phyloP scores from a whole-genome alignment of 331 rosid species.

The Telfairia occidentalis region DNA sequence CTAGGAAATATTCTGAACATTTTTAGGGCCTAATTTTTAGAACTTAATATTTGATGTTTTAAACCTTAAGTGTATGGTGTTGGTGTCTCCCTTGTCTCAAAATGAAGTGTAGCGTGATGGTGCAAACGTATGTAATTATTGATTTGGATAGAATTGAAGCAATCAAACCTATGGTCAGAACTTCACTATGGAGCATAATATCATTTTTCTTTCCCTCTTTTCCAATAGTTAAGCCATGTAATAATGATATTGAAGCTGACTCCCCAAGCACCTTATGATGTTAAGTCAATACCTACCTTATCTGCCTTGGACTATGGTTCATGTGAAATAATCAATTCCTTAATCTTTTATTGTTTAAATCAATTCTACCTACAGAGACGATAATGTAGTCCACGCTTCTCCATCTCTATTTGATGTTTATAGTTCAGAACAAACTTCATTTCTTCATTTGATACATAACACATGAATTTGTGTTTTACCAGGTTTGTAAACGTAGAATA shows the following conservation, averaged over 20 bases:
- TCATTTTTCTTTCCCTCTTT: background rate
- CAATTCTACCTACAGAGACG: background rate
- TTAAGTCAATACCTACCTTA: background rate
- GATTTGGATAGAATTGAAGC: background rate
- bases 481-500: constrained; percentile 79
- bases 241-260: background rate
- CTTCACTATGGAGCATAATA: background rate
- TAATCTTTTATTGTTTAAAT: background rate
- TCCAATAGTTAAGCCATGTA: background rate
- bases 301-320: background rate
- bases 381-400: background rate
- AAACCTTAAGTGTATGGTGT: background rate
- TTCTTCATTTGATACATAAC: constrained; percentile 17
- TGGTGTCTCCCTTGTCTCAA: background rate
- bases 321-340: background rate
- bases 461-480: constrained; percentile 20
- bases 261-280: background rate
- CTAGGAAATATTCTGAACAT: background rate
- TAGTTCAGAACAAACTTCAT: background rate
- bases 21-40: background rate
- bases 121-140: background rate
- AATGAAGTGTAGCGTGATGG: background rate
- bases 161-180: no score
- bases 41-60: background rate
- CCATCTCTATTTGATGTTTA: background rate